Percentiles rank a stretch among this genome's conserved stretches.
Conservation (phyloP, 306 rosid genomes). For the Cucurbita moschata region DNA sequence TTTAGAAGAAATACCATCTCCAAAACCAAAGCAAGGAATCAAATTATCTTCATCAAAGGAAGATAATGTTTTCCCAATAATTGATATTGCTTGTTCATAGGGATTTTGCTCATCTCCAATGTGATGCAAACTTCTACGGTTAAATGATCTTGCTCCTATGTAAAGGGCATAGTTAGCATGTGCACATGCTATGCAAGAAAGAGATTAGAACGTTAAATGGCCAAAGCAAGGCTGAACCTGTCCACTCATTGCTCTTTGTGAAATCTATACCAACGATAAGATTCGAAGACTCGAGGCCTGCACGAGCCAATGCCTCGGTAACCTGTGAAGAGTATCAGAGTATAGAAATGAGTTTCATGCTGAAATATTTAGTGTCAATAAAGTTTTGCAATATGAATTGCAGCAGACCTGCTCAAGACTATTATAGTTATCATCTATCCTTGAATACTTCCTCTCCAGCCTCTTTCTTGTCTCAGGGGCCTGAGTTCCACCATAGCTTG, state of each 20-base stretch:
- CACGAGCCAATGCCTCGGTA: constrained; percentile 60
- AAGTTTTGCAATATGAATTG: not conserved
- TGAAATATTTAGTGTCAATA: not conserved
- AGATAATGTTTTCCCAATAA: constrained; percentile 79
- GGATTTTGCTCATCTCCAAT: constrained; percentile 75
- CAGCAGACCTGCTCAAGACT: constrained; percentile 61
- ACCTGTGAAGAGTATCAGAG: constrained; percentile 32
- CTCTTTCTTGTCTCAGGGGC: constrained; percentile 27
- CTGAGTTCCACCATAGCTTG: constrained; percentile 23
- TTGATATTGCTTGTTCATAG: constrained; percentile 85
- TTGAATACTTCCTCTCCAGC: constrained; percentile 46
- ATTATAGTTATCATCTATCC: constrained; percentile 50
- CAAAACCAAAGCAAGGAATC: constrained; percentile 93
- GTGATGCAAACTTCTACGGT: constrained; percentile 84
- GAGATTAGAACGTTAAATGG: not conserved
- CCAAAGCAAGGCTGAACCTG: constrained; percentile 45
- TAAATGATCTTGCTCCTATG: constrained; percentile 66
- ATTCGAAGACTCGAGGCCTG: constrained; percentile 92
- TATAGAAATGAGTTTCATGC: not conserved
- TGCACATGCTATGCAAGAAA: constrained; percentile 2
- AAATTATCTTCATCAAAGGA: constrained; percentile 84
- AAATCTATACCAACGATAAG: constrained; percentile 93
- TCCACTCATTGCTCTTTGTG: constrained; percentile 99
- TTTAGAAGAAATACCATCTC: constrained; percentile 55
- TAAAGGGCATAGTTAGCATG: constrained; percentile 13